These are phyloP conservation scores for Pisolithus sp. DNA, from an alignment of 768 basidiomycete genomes.

Conservation along the genomic window DNA sequence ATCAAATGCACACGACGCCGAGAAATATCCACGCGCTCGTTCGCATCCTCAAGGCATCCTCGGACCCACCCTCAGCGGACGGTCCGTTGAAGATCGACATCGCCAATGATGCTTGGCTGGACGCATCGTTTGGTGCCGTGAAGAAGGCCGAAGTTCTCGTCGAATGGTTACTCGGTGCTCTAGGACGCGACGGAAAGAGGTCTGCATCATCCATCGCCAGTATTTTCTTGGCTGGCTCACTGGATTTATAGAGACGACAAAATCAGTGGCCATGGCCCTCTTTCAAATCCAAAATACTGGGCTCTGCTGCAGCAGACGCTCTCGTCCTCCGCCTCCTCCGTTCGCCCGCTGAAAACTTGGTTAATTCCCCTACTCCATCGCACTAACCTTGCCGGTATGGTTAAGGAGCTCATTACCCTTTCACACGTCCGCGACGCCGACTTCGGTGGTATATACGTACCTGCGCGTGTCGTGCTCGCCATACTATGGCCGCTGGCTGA, in stretches of 20 bases:
- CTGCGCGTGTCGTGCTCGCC: constrained; percentile 31
- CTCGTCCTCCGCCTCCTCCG: constrained; percentile 6
- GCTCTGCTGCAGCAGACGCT: constrained; percentile 47
- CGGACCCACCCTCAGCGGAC: constrained; percentile 58
- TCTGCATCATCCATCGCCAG: not conserved
- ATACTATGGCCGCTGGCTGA: constrained; percentile 57
- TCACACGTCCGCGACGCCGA: constrained; percentile 8
- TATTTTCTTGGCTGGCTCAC: not conserved
- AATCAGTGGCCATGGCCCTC: constrained; percentile 29
- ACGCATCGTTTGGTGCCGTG: constrained; percentile 52
- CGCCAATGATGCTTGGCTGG: constrained; percentile 58
- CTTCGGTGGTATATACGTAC: constrained; percentile 7
- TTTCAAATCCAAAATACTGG: constrained; percentile 63
- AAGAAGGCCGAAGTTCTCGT: constrained; percentile 70
- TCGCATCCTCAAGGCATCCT: constrained; percentile 61
- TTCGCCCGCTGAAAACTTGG: constrained; percentile 44
- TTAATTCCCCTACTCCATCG: constrained; percentile 54
- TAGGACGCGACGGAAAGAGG: constrained; percentile 28
- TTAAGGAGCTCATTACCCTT: constrained; percentile 40
- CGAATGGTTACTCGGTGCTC: constrained; percentile 67
- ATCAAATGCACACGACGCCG: too few species aligned
- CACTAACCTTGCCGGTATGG: constrained; percentile 48
- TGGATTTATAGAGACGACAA: constrained; percentile 20
- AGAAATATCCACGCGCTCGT: constrained; percentile 57
- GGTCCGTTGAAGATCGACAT: constrained; percentile 65